Evolutionary conservation across 768 basidiomycete species (phyloP).

Genomic region (Steccherinum ochraceum): DNA sequence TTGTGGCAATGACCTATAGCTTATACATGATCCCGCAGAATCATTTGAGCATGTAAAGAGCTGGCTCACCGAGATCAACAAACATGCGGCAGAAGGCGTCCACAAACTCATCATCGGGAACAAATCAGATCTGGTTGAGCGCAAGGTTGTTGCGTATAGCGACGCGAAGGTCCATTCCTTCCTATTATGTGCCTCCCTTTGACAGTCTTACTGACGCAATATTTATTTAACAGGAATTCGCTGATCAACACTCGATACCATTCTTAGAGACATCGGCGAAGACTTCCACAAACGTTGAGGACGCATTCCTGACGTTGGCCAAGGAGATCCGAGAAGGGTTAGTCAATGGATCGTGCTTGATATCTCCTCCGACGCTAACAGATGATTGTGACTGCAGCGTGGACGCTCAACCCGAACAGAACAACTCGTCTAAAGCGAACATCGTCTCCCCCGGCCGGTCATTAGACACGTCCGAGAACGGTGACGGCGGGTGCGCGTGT

Average conservation of each 20-base stretch:
- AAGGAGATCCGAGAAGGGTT: constrained; percentile 91
- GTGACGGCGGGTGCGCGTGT: constrained; percentile 9
- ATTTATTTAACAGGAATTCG: constrained; percentile 62
- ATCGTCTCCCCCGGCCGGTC: constrained; percentile 9
- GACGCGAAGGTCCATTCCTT: constrained; percentile 69
- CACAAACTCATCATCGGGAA: constrained; percentile 99
- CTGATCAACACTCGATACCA: constrained; percentile 85
- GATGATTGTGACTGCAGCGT: constrained; percentile 3
- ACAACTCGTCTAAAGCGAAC: constrained; percentile 6
- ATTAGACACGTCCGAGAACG: constrained; percentile 6
- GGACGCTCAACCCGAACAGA: constrained; percentile 9
- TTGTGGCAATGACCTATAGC: not conserved
- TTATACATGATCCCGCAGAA: constrained; percentile 45
- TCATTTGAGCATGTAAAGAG: constrained; percentile 95
- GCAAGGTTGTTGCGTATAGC: constrained; percentile 90
- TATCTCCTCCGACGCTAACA: not conserved
- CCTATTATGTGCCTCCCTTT: constrained; percentile 4
- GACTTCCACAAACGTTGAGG: constrained; percentile 96
- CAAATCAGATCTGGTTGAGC: constrained; percentile 96
- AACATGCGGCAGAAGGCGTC: constrained; percentile 96
- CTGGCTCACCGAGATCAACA: constrained; percentile 89
- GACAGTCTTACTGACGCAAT: not conserved
- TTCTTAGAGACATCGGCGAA: constrained; percentile 99
- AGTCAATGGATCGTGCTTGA: constrained; percentile 11
- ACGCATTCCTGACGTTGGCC: constrained; percentile 97